phyloP scores from a whole-genome alignment of 225 moss, liverwort and hornwort species.

The Thuidium tamariscinum region DNA sequence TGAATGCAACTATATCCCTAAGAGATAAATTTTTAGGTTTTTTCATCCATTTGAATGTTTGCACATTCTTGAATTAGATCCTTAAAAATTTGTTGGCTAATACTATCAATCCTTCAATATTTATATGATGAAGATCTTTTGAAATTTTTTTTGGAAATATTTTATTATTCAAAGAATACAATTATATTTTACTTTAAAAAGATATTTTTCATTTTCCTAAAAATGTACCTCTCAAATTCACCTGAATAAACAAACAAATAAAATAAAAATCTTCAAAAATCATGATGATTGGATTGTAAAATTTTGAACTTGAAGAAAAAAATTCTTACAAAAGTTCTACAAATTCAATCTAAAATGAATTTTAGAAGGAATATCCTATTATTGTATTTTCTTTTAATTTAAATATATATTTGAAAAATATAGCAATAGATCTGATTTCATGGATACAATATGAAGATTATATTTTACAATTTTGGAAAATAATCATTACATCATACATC shows the following conservation, averaged over 20 bases:
- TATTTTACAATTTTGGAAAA: background rate
- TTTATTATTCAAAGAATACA: background rate
- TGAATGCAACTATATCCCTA: background rate
- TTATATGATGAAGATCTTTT: background rate
- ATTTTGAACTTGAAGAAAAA: background rate
- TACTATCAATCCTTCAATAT: too few species aligned
- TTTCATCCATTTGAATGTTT: background rate
- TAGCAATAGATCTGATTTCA: background rate
- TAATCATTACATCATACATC: background rate
- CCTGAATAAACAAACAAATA: background rate
- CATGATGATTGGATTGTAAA: accelerated
- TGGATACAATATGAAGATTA: background rate
- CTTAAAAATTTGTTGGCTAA: background rate
- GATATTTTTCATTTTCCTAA: accelerated
- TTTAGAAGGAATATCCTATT: background rate
- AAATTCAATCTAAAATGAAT: background rate
- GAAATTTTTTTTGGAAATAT: background rate
- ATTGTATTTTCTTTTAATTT: background rate
- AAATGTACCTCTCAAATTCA: background rate
- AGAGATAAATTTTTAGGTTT: accelerated
- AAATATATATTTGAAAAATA: background rate
- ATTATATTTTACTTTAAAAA: background rate
- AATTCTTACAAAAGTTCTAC: background rate
- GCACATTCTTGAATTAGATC: background rate
- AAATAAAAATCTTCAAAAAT: too few species aligned